Conservation (phyloP, 2,329 filamentous ascomycete species). For the Lachnellula suecica region DNA sequence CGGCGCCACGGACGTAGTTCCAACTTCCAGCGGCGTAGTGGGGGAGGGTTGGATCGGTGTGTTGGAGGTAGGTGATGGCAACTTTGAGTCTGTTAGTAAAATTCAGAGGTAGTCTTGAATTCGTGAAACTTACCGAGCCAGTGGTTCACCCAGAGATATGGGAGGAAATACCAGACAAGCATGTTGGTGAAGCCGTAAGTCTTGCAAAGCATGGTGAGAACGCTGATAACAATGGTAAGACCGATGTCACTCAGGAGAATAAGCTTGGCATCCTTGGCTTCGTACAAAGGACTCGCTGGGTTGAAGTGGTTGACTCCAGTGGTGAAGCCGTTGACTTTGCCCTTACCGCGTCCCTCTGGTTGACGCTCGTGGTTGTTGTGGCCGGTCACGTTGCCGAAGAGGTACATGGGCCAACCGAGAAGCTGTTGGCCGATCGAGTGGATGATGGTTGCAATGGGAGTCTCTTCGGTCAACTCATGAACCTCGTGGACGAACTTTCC, state of each 20-base stretch:
- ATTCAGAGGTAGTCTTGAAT: neutral
- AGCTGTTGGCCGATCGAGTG: conserved; percentile 83
- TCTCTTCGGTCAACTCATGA: conserved; percentile 89
- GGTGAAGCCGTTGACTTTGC: conserved; percentile 81
- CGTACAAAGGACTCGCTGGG: conserved; percentile 84
- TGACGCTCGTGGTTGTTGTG: conserved; percentile 94
- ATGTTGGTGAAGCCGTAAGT: conserved; percentile 84
- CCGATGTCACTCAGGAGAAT: conserved; percentile 88
- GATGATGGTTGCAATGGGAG: conserved; percentile 76
- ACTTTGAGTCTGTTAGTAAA: conserved; percentile 53
- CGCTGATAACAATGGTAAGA: conserved; percentile 58
- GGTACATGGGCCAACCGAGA: conserved; percentile 89
- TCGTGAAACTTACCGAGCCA: conserved; percentile 79
- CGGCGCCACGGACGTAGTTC: conserved; percentile 92
- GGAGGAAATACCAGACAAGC: conserved; percentile 90
- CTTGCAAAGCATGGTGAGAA: conserved; percentile 62
- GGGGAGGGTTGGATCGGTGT: conserved; percentile 91
- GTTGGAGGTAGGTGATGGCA: conserved; percentile 95
- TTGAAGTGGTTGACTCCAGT: conserved; percentile 94
- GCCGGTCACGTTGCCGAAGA: conserved; percentile 88
- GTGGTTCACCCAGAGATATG: conserved; percentile 98
- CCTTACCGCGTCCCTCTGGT: conserved; percentile 87
- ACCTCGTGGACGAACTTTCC: conserved; percentile 79
- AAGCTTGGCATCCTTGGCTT: conserved; percentile 84
- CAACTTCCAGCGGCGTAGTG: conserved; percentile 86